A percentile compares a stretch with the other conserved stretches of the same genome.
Evolutionary conservation across 306 rosid genomes (phyloP).

Genomic region (Ormosia emarginata): DNA sequence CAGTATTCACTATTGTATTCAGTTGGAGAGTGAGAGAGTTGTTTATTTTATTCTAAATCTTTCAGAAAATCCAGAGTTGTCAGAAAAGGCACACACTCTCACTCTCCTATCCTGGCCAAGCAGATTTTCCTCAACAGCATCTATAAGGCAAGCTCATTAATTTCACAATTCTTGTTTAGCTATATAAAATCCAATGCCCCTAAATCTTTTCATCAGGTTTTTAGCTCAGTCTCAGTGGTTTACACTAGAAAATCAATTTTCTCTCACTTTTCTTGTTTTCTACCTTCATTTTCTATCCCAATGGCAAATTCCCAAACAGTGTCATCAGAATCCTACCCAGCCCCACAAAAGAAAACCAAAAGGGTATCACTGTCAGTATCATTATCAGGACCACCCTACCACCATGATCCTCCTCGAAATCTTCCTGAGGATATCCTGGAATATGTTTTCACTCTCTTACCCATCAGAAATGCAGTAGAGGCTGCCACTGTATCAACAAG

Average conservation of each 20-base stretch:
- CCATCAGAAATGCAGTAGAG: slow-evolving; percentile 6
- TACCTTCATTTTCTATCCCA: background rate
- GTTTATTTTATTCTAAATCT: background rate
- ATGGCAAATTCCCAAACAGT: background rate
- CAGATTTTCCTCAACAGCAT: background rate
- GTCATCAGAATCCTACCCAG: background rate
- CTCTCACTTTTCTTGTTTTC: background rate
- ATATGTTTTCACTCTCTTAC: slow-evolving; percentile 23
- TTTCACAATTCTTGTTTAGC: background rate
- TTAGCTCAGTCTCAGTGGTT: background rate
- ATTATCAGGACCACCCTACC: background rate
- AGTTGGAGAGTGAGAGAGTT: background rate
- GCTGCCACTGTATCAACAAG: background rate
- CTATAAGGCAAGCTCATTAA: background rate
- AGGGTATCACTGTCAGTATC: background rate
- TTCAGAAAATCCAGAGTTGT: background rate
- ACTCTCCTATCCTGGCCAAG: no score
- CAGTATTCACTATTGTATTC: background rate
- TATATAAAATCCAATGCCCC: background rate
- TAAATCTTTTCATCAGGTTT: background rate
- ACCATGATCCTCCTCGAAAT: background rate
- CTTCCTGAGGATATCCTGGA: slow-evolving; percentile 17
- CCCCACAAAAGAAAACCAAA: background rate
- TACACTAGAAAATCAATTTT: background rate
- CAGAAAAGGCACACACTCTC: background rate